phyloP scores from a whole-genome alignment of 2,329 filamentous ascomycete species.

The Pseudogymnoascus sp. region DNA sequence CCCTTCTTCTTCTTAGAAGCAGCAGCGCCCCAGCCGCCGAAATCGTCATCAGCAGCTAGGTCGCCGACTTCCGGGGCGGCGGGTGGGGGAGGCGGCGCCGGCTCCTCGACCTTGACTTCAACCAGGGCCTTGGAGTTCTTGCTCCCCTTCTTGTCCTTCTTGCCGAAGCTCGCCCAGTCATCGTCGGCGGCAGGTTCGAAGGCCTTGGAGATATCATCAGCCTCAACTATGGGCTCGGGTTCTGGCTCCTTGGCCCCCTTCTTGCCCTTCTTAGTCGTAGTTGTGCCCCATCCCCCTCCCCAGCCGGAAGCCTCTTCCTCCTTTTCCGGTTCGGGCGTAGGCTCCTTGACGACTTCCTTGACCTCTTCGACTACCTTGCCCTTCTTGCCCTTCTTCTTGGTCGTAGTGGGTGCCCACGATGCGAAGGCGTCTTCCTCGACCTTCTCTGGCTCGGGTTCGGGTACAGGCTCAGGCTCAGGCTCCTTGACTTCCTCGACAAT shows the following conservation, averaged over 20 bases:
- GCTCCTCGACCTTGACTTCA: slow-evolving; percentile 23
- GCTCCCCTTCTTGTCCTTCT: slow-evolving; percentile 32
- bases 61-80: slow-evolving; percentile 27
- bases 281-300: slow-evolving; percentile 10
- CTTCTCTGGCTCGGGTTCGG: slow-evolving; percentile 32
- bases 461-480: slow-evolving; percentile 18
- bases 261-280: slow-evolving; percentile 30
- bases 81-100: slow-evolving; percentile 29
- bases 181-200: slow-evolving; percentile 21
- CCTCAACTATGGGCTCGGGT: slow-evolving; percentile 14
- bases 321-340: slow-evolving; percentile 18
- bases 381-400: slow-evolving; percentile 22
- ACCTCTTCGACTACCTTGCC: slow-evolving; percentile 17
- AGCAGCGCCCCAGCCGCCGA: slow-evolving; percentile 22
- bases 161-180: slow-evolving; percentile 39
- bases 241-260: slow-evolving; percentile 30
- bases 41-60: slow-evolving; percentile 24
- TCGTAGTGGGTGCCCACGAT: slow-evolving; percentile 22
- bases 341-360: slow-evolving; percentile 12
- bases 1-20: slow-evolving; percentile 20
- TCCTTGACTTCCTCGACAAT: slow-evolving; percentile 10
- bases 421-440: slow-evolving; percentile 20
- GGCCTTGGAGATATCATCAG: slow-evolving; percentile 17
- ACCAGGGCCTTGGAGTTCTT: slow-evolving; percentile 31
- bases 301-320: slow-evolving; percentile 17